These are phyloP conservation scores for Pythium rishiriense DNA, from an alignment of 352 stramenopile genomes.

Conservation along the genomic window DNA sequence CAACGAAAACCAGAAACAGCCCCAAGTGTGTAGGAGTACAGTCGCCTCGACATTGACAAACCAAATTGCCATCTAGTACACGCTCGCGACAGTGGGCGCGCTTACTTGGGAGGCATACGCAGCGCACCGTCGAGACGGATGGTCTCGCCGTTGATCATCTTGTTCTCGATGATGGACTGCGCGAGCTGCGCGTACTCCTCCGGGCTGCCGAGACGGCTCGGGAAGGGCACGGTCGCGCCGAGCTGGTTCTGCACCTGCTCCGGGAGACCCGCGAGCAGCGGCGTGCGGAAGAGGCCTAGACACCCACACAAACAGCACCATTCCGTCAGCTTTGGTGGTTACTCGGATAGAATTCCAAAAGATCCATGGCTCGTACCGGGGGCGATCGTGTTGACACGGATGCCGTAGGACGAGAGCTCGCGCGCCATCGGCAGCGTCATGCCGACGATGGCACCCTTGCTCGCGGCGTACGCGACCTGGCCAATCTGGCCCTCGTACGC, in stretches of 20 bases:
- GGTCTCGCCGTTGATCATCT: constrained; percentile 98
- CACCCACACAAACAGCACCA: not conserved
- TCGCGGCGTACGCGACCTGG: constrained; percentile 96
- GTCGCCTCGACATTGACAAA: not conserved
- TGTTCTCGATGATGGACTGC: constrained; percentile 96
- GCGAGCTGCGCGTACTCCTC: constrained; percentile 96
- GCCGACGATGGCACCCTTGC: constrained; percentile 95
- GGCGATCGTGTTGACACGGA: constrained; percentile 97
- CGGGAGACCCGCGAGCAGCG: constrained; percentile 94
- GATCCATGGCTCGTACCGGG: constrained; percentile 52
- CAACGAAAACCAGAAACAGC: not conserved
- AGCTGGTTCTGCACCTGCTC: constrained; percentile 94
- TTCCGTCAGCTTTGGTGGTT: too few relatives aligned
- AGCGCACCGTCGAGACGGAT: constrained; percentile 98
- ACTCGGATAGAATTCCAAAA: too few relatives aligned
- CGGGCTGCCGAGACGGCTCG: constrained; percentile 92
- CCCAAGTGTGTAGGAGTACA: not conserved
- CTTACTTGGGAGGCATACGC: constrained; percentile 93
- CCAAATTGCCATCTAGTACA: not conserved
- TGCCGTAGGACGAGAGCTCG: constrained; percentile 92
- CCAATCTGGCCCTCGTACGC: constrained; percentile 97
- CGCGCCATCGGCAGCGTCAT: constrained; percentile 97
- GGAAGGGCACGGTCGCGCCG: constrained; percentile 94
- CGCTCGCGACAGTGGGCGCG: too few relatives aligned
- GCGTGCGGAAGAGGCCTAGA: constrained; percentile 95